Percentiles rank a stretch among this genome's conserved stretches.
phyloP scores from a whole-genome alignment of 148 eudicot species.

The Polygonum aviculare region DNA sequence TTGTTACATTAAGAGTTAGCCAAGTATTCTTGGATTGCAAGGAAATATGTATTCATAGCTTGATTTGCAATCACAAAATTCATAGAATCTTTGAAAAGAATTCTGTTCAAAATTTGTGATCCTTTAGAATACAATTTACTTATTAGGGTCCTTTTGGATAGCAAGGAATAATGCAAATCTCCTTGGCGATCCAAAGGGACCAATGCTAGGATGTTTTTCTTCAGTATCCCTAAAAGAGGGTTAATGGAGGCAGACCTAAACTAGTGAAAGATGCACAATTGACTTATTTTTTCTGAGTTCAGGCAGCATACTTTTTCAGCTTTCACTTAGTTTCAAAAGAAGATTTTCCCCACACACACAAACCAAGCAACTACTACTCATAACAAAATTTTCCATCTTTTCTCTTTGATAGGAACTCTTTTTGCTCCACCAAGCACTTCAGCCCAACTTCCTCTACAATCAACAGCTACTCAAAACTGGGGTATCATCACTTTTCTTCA shows the following conservation, averaged over 20 bases:
- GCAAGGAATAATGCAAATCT: too few relatives aligned
- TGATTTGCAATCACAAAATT: neutral
- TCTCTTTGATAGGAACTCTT: constrained; percentile 50
- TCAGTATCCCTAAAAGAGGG: too few relatives aligned
- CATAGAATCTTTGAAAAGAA: neutral
- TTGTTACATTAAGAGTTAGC: neutral
- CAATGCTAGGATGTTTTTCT: too few relatives aligned
- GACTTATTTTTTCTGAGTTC: neutral
- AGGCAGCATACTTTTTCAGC: neutral
- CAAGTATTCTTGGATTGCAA: neutral
- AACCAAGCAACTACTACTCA: neutral
- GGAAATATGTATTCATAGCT: neutral
- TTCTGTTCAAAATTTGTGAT: neutral
- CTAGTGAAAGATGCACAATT: too few relatives aligned
- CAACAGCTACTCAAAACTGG: constrained; percentile 71
- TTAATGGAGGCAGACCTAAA: too few relatives aligned
- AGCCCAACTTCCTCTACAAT: constrained; percentile 52
- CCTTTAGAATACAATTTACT: neutral
- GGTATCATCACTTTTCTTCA: constrained; percentile 27
- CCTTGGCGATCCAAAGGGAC: too few relatives aligned
- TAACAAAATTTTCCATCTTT: neutral
- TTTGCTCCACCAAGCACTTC: constrained; percentile 73
- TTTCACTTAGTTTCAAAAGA: neutral
- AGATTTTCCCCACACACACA: constrained; percentile 6
- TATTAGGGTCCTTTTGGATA: too few relatives aligned